Evolutionary conservation across 768 basidiomycete species (phyloP).

Genomic region (Hericium coralloides): DNA sequence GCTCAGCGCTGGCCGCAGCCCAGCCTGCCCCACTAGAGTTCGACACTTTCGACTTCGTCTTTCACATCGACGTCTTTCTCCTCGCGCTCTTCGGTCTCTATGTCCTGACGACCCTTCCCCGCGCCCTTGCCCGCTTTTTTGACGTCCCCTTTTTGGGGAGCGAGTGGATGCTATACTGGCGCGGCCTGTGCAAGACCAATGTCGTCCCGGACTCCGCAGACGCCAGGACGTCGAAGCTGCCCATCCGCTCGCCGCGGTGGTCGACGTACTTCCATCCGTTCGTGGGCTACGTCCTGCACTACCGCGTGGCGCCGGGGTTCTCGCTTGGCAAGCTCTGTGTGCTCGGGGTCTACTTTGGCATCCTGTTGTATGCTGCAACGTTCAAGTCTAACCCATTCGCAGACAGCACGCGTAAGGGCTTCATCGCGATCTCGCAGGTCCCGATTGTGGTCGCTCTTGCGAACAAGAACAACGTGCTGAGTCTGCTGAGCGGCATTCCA

Average conservation of each 20-base stretch:
- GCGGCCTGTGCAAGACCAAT: background rate
- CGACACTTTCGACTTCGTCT: background rate
- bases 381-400: slow-evolving; percentile 26
- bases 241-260: slow-evolving; percentile 27
- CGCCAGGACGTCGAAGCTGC: background rate
- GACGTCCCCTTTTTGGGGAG: background rate
- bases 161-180: background rate
- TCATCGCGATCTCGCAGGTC: slow-evolving; percentile 35
- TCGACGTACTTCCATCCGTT: slow-evolving; percentile 23
- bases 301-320: slow-evolving; percentile 26
- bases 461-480: slow-evolving; percentile 40
- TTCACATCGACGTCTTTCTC: background rate
- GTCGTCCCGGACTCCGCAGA: background rate
- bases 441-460: slow-evolving; percentile 36
- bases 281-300: slow-evolving; percentile 23
- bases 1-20: background rate
- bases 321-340: slow-evolving; percentile 30
- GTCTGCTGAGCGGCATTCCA: slow-evolving; percentile 31
- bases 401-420: slow-evolving; percentile 24
- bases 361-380: slow-evolving; percentile 30
- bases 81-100: background rate
- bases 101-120: background rate
- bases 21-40: background rate
- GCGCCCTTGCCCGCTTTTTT: background rate
- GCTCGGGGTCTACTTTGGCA: slow-evolving; percentile 25